These are phyloP conservation scores for Solanum chmielewskii DNA, from an alignment of 257 asterid genomes.

Conservation along the genomic window DNA sequence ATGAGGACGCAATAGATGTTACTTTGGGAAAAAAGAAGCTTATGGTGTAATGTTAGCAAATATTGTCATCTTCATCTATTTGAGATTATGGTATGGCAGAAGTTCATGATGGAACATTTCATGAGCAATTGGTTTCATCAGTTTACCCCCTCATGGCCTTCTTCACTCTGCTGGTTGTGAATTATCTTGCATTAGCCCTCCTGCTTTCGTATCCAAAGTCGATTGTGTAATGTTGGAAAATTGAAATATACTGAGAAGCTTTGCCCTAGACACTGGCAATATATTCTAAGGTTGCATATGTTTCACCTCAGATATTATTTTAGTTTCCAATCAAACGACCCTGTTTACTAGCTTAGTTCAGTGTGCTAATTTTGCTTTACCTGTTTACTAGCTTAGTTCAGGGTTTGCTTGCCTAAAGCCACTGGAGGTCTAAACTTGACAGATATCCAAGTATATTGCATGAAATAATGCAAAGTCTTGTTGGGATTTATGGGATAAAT, in stretches of 20 bases:
- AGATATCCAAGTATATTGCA: not conserved
- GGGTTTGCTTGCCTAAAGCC: not conserved
- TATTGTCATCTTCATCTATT: not conserved
- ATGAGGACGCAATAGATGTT: slow-evolving; percentile 1
- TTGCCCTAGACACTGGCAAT: not conserved
- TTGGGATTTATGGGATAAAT: not conserved
- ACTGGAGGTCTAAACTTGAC: not conserved
- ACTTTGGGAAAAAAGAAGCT: not conserved
- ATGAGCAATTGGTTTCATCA: not conserved
- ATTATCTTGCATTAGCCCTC: not conserved
- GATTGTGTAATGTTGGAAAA: not conserved
- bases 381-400: not conserved
- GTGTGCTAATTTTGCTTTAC: no score
- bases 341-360: no score
- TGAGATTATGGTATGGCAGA: not conserved
- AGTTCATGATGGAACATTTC: not conserved
- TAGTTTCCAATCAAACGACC: no score
- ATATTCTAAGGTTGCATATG: not conserved
- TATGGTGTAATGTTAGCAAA: not conserved
- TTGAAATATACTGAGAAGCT: not conserved
- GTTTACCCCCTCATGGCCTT: not conserved
- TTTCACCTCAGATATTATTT: not conserved
- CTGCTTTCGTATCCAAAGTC: not conserved
- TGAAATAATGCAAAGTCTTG: not conserved
- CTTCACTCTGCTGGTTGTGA: not conserved